Conservation (phyloP, 306 rosid genomes). For the Calophaca sinica region DNA sequence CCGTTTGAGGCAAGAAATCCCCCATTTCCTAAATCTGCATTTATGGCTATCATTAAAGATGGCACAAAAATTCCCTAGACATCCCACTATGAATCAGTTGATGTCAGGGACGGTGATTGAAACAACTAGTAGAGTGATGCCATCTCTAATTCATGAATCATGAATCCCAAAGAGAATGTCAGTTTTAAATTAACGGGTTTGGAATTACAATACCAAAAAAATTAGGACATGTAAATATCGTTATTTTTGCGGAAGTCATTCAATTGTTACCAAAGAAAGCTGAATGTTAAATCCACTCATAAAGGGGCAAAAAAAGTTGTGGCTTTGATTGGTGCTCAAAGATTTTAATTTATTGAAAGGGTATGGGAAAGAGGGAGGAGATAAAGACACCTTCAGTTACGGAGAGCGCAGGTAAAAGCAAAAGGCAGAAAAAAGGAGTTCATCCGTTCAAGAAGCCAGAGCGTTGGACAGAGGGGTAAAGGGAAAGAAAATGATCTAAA, state of each 20-base stretch:
- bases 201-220: slow-evolving; percentile 34
- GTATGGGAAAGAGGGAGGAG: slow-evolving; percentile 53
- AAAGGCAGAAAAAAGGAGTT: slow-evolving; percentile 51
- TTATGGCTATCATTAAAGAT: slow-evolving; percentile 44
- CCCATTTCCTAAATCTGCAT: slow-evolving; percentile 52
- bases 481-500: slow-evolving; percentile 24
- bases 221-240: slow-evolving; percentile 40
- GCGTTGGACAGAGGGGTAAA: slow-evolving; percentile 38
- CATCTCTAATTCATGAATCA: background rate
- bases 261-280: slow-evolving; percentile 47
- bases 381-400: slow-evolving; percentile 60
- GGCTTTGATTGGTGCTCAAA: slow-evolving; percentile 66
- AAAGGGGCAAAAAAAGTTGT: slow-evolving; percentile 46
- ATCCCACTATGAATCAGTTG: slow-evolving; percentile 48
- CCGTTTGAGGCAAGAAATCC: slow-evolving; percentile 47
- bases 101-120: slow-evolving; percentile 47
- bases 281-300: slow-evolving; percentile 50
- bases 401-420: slow-evolving; percentile 55
- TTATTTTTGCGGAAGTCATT: slow-evolving; percentile 52
- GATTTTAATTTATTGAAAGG: slow-evolving; percentile 46
- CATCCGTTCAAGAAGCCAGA: slow-evolving; percentile 46
- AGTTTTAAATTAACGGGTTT: slow-evolving; percentile 17
- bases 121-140: background rate
- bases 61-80: slow-evolving; percentile 57
- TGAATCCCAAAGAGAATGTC: slow-evolving; percentile 45